Base-by-base conservation (phyloP, 2,329 filamentous ascomycete genomes). In the Zymoseptoria ardabiliae region DNA sequence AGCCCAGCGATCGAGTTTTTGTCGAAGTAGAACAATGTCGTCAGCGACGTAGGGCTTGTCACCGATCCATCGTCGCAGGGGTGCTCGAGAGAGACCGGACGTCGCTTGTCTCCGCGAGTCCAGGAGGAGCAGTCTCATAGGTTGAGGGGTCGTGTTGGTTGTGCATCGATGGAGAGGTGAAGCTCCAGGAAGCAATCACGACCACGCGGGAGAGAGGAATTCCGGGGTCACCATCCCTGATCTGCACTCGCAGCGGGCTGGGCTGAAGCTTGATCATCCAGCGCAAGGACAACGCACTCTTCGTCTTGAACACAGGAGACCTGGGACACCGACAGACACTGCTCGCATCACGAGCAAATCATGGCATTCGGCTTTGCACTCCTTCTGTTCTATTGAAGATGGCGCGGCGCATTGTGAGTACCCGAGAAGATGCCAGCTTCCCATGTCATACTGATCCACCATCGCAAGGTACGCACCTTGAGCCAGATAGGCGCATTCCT, bases 401-500 rank as follows among this genome's bases (percentile, higher is more conserved):
- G 64, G 59, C 64, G 53, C 60, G 64, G 53, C 64, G 64, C 55
- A 64, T 66, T 13, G 64, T 65, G 59, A 63, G 63, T 51, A 49
- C 51, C 8, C 7, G 35, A 23, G 19, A 21, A 21, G 19, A 54
- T 21, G 23, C 28, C n/a, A 25, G 21, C 50, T 48, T 48, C 45
- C 17, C 13, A 28, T 20, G 11, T 21, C 23, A 20, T 51, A 55
- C 57, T 57, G 53, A 63, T 48, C 21, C 13, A 28, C 23, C 51
- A 53, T 28, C 21, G 25, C 49, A 66, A 45, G 64, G 58, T 96
- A 90, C 77, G 79, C 65, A 91, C 91, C 64, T 83, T 88, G 70
- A 79, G 88, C 72, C 90, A 97, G 81, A 84, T 94, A 71, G 79
- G 82, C 64, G 79, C 85, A 59, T 80, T 91, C 59, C 79, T 84